Percentiles rank a stretch among this genome's conserved stretches.
Conservation (phyloP, 371 early-diverging fungal genomes). For the Amoeboaphelidium protococcarum region DNA sequence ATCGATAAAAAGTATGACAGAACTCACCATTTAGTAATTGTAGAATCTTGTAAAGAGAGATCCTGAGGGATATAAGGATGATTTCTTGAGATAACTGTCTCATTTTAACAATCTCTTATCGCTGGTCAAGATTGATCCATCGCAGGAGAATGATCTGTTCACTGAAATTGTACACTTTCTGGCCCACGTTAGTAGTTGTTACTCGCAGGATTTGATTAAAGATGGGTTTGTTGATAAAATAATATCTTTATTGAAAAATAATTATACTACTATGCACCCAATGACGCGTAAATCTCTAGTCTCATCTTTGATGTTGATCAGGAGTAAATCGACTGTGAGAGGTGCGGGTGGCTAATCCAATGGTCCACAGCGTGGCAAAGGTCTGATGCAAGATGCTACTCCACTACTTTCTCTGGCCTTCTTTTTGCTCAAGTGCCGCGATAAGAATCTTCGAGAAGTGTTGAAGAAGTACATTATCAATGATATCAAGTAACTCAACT, state of each 20-base stretch:
- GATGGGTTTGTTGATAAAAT: slow-evolving; percentile 54
- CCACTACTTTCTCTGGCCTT: slow-evolving; percentile 67
- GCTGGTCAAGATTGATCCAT: no score
- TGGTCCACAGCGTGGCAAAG: neutral
- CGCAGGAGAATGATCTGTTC: no score
- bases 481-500: slow-evolving; percentile 73
- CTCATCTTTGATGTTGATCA: slow-evolving; percentile 60
- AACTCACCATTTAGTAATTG: no score
- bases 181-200: slow-evolving; percentile 34
- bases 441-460: slow-evolving; percentile 58
- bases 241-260: slow-evolving; percentile 43
- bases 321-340: slow-evolving; percentile 14
- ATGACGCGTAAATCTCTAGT: slow-evolving; percentile 63
- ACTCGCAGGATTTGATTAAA: slow-evolving; percentile 34
- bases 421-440: slow-evolving; percentile 65
- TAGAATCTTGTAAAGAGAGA: no score
- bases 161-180: no score
- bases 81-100: no score
- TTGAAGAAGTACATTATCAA: slow-evolving; percentile 72
- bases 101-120: no score
- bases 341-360: neutral
- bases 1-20: no score
- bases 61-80: no score
- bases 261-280: slow-evolving; percentile 45
- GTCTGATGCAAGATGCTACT: neutral